These are phyloP conservation scores for Spathaspora passalidarum DNA, from an alignment of 805 yeast genomes.

Conservation along the genomic window DNA sequence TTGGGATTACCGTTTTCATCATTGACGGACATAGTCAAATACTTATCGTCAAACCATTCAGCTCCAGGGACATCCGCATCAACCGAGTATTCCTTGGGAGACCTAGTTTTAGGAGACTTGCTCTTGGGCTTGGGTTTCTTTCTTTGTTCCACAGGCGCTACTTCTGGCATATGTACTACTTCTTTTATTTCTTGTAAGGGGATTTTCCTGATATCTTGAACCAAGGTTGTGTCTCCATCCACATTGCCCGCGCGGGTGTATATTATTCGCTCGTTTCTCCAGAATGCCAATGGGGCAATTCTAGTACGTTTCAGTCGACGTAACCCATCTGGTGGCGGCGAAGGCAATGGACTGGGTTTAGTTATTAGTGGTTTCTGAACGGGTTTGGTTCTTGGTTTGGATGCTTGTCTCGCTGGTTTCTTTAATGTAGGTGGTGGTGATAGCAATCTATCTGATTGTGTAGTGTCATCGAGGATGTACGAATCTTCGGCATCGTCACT, in stretches of 20 bases:
- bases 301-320: constrained; percentile 66
- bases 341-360: constrained; percentile 23
- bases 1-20: constrained; percentile 29
- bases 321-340: constrained; percentile 46
- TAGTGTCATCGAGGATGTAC: constrained; percentile 9
- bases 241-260: constrained; percentile 40
- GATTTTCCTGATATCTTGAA: constrained; percentile 31
- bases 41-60: constrained; percentile 49
- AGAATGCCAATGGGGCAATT: constrained; percentile 67
- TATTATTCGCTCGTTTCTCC: constrained; percentile 56
- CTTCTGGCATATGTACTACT: constrained; percentile 50
- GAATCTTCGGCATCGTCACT: neutral
- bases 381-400: constrained; percentile 16
- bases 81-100: neutral
- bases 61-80: constrained; percentile 42
- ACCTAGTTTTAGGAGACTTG: neutral
- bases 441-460: neutral
- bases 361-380: constrained; percentile 13
- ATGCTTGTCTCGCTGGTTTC: neutral
- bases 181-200: constrained; percentile 57
- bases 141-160: neutral
- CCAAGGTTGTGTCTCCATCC: constrained; percentile 43
- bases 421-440: constrained; percentile 2
- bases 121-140: neutral
- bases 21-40: constrained; percentile 46